Base-by-base conservation (phyloP, 2,329 filamentous ascomycete species). In the Paraphoma chrysanthemicola region DNA sequence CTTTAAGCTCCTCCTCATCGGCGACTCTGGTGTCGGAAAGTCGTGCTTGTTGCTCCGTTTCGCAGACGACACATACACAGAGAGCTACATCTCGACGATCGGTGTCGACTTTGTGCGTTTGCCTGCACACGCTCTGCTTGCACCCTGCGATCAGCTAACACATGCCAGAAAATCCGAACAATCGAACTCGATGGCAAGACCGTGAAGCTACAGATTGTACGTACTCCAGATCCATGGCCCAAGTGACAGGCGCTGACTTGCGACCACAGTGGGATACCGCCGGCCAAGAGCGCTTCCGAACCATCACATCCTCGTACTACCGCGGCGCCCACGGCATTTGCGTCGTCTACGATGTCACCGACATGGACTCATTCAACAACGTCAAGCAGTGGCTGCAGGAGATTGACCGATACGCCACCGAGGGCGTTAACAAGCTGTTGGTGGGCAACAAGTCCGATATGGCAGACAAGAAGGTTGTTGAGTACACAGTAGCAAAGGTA, bases 361-460 rank as follows among this genome's bases (percentile, higher is more conserved):
- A 99, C 80, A 97, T 98, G 94, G 95, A 98, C 80, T 97, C 92
- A 30, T 99, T 99, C 92, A 98, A 99, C 89, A 99, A 98, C 84
- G 95, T 99, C 74, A 98, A 99, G 91, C 95, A 99, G 86, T 99
- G 95, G 95, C 88, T 99, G 62, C 95, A 99, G 81, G 95, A 99
- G 84, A 99, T 99, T 73, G 95, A 99, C 84, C 90, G 95, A 79
- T 98, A 99, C 76, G 95, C 95, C 71, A 99, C 95, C 69, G 95
- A 99, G 83, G 95, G 95, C 67, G 95, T 99, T 77, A 99, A 99
- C 88, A 99, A 99, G 87, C 87, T 99, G 67, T 89, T 99, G 61
- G 94, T 99, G 62, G 95, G 95, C 77, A 99, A 99, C 90, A 99
- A 99, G 90, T 97, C 93, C 82, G 95, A 99, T 91, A 98, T 99